Base-by-base conservation (phyloP, 352 stramenopile genomes). In the Phytophthora vignae region DNA sequence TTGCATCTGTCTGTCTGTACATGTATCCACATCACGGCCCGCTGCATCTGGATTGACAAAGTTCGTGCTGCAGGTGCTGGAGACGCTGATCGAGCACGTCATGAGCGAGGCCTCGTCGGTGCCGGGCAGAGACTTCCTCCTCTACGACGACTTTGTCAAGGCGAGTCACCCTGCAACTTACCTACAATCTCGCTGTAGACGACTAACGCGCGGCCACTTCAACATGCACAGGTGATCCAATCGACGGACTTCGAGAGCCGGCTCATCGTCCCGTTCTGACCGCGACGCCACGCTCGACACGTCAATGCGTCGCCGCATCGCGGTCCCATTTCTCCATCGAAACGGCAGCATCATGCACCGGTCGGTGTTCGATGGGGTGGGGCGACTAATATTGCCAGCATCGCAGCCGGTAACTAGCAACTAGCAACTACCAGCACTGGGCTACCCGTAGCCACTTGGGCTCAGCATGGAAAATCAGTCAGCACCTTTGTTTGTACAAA, bases 141-240 rank as follows among this genome's bases (percentile, higher is more conserved):
- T 58, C n/a, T 92, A 78, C 52, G 81, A 90, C 46, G 82, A 90
- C 54, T 90, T 92, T 64, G 69, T 86, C 64, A 92, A 90, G 75
- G 84, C 55, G 64, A 61, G 64, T 14, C 3, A 6, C n/a, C 7
- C 40, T 67, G 54, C 14, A 48, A 25, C 1, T 25, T 25, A 25
- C 1, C 22, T 25, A 31, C 2, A 0, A 31, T 1, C 27, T 40
- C 59, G 19, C 44, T 15, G 3, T 57, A 22, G 48, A 68, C 25
- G 61, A 61, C n/a, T 59, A 27, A 55, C 3, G 33, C 63, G 17
- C 22, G 14, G 2, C 15, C 54, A 52, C 50, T 69, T 61, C 42
- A 68, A 46, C 15, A 4, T 68, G 9, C 6, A 55, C 55, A 88
- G 84, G 74, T 88, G 25, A 73, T 89, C 50, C 84, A 88, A 64